Percentiles rank a stretch among this genome's conserved stretches.
Evolutionary conservation across 345 rosid species (phyloP).

Genomic region (Clarkia xantiana): DNA sequence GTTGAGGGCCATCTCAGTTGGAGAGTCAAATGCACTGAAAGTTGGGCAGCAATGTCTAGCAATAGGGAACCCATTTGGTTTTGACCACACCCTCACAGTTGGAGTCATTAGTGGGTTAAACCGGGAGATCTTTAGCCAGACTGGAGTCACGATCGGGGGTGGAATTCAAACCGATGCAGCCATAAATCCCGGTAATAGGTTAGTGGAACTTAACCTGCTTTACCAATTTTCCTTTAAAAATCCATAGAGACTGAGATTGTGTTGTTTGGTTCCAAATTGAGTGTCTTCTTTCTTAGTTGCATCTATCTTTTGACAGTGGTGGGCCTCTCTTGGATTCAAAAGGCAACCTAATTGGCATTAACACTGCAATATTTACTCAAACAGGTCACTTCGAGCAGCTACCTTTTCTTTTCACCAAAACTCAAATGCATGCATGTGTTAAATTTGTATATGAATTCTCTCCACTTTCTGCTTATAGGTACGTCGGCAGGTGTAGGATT

Average conservation of each 20-base stretch:
- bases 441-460: background rate
- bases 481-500: conserved; percentile 96
- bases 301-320: conserved; percentile 41
- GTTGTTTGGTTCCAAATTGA: background rate
- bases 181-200: conserved; percentile 97
- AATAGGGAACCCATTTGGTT: conserved; percentile 95
- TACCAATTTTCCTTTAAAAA: background rate
- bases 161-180: conserved; percentile 99
- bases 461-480: conserved; percentile 30
- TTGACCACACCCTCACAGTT: conserved; percentile 87
- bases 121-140: conserved; percentile 77
- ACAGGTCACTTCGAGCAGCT: conserved; percentile 33
- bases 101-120: conserved; percentile 92
- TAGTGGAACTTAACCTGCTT: background rate
- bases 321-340: conserved; percentile 88
- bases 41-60: conserved; percentile 95
- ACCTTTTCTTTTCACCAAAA: background rate
- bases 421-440: background rate
- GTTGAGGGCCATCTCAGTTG: conserved; percentile 64
- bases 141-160: conserved; percentile 89
- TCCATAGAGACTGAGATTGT: background rate
- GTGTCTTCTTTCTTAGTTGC: background rate
- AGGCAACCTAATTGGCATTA: conserved; percentile 83
- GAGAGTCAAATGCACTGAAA: conserved; percentile 57
- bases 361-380: conserved; percentile 84